Evolutionary conservation across 371 early-diverging fungal genomes (phyloP).

Genomic region (Actinomortierella ambigua): DNA sequence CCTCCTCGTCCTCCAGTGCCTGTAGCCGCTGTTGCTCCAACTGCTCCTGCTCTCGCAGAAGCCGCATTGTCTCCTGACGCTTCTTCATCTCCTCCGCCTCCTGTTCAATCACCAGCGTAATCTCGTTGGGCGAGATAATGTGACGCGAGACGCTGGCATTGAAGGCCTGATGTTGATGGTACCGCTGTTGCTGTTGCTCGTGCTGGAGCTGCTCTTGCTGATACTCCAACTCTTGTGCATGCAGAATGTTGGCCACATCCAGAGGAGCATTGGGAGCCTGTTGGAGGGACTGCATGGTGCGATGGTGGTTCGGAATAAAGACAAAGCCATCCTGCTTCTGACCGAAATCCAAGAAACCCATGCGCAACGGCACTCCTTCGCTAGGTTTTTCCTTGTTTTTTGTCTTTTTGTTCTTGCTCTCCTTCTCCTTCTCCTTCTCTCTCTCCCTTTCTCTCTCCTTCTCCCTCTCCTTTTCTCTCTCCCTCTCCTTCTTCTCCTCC

Average conservation of each 20-base stretch:
- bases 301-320: conserved; percentile 40
- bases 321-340: conserved; percentile 18
- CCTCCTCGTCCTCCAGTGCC: conserved; percentile 7
- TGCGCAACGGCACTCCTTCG: conserved; percentile 6
- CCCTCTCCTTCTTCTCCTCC: conserved; percentile 16
- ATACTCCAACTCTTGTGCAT: conserved; percentile 4
- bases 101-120: conserved; percentile 31
- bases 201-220: conserved; percentile 24
- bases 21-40: too few species aligned
- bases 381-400: conserved; percentile 23
- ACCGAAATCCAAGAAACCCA: not conserved
- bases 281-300: conserved; percentile 39
- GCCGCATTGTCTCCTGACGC: conserved; percentile 10
- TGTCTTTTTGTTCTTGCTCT: conserved; percentile 10
- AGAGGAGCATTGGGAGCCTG: not conserved
- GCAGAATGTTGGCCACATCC: conserved; percentile 2
- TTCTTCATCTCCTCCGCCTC: conserved; percentile 26
- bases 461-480: conserved; percentile 5
- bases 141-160: conserved; percentile 32
- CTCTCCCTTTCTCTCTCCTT: conserved; percentile 7
- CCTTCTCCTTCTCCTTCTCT: conserved; percentile 11
- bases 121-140: conserved; percentile 37
- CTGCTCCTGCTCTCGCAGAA: too few species aligned
- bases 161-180: conserved; percentile 24
- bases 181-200: conserved; percentile 23